These are phyloP conservation scores for Periconia digitata DNA, from an alignment of 2,329 filamentous ascomycete genomes.

Conservation along the genomic window DNA sequence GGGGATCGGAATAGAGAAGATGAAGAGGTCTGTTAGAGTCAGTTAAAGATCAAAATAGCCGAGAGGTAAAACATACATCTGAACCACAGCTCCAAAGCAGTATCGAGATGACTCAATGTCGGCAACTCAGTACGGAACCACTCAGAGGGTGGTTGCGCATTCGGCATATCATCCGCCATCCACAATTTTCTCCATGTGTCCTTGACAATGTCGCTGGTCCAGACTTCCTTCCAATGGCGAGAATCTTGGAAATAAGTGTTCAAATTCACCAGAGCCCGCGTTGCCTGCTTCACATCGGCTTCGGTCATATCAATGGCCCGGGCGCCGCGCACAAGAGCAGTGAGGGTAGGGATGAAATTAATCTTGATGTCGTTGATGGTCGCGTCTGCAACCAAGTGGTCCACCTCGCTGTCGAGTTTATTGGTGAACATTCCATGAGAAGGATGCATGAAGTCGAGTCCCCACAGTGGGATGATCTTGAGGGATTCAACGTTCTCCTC, in stretches of 20 bases:
- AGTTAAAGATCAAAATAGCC: slow-evolving; percentile 3
- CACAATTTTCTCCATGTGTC: slow-evolving; percentile 50
- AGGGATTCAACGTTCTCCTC: slow-evolving; percentile 48
- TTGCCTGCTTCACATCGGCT: slow-evolving; percentile 45
- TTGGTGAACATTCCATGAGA: slow-evolving; percentile 47
- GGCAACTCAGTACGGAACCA: slow-evolving; percentile 52
- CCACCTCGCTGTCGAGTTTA: slow-evolving; percentile 44
- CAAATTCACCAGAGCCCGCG: slow-evolving; percentile 44
- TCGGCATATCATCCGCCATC: slow-evolving; percentile 48
- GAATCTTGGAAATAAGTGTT: slow-evolving; percentile 50
- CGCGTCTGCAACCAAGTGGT: slow-evolving; percentile 37
- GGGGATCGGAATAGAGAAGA: slow-evolving; percentile 60
- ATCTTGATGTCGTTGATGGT: slow-evolving; percentile 41
- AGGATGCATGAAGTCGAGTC: slow-evolving; percentile 46
- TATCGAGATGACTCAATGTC: slow-evolving; percentile 50
- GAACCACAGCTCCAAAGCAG: slow-evolving; percentile 50
- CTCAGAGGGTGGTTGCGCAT: slow-evolving; percentile 44
- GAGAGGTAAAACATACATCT: slow-evolving; percentile 34
- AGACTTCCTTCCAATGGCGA: slow-evolving; percentile 50
- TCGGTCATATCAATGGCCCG: slow-evolving; percentile 41
- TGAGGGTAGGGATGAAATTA: slow-evolving; percentile 46
- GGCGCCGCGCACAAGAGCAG: slow-evolving; percentile 44
- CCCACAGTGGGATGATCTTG: slow-evolving; percentile 47
- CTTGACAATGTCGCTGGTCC: slow-evolving; percentile 51
- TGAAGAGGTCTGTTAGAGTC: slow-evolving; percentile 48